Percentiles rank a stretch among this genome's conserved stretches.
phyloP scores from a whole-genome alignment of 805 yeast genomes.

The Yarrowia bubula region DNA sequence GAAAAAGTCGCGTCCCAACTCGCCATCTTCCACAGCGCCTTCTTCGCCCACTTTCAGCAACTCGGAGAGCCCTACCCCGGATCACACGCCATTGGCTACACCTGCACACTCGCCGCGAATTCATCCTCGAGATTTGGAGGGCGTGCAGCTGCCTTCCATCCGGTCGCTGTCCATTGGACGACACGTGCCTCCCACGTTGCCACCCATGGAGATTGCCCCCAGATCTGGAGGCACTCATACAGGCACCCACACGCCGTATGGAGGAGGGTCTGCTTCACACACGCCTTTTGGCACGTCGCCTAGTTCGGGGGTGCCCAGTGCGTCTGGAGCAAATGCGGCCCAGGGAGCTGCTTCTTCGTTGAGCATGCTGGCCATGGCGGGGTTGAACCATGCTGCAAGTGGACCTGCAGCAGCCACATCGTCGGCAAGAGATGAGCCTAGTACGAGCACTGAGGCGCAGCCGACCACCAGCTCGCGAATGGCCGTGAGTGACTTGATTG shows the following conservation, averaged over 20 bases:
- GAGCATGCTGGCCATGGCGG: conserved; percentile 22
- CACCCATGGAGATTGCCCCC: conserved; percentile 32
- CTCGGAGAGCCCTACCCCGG: conserved; percentile 43
- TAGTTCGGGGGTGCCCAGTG: background rate
- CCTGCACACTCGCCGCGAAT: conserved; percentile 48
- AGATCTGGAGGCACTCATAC: conserved; percentile 25
- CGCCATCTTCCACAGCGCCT: conserved; percentile 47
- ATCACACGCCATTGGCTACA: conserved; percentile 46
- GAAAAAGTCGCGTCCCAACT: conserved; percentile 43
- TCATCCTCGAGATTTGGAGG: conserved; percentile 41
- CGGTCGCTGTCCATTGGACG: conserved; percentile 37
- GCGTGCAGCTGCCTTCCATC: conserved; percentile 42
- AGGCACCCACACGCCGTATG: conserved; percentile 23
- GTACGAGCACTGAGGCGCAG: background rate
- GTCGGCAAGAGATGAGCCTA: conserved; percentile 9
- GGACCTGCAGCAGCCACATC: background rate
- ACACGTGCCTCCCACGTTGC: conserved; percentile 33
- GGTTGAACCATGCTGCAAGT: conserved; percentile 10
- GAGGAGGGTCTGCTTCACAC: conserved; percentile 11
- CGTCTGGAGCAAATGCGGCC: background rate
- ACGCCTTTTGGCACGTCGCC: conserved; percentile 26
- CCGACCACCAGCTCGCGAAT: conserved; percentile 1
- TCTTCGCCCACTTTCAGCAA: conserved; percentile 43
- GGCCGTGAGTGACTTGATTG: conserved; percentile 24
- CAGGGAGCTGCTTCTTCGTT: conserved; percentile 5